Percentiles rank a stretch among this genome's conserved stretches.
Conservation (phyloP, 441 rosid genomes). For the Pelargonium australe region DNA sequence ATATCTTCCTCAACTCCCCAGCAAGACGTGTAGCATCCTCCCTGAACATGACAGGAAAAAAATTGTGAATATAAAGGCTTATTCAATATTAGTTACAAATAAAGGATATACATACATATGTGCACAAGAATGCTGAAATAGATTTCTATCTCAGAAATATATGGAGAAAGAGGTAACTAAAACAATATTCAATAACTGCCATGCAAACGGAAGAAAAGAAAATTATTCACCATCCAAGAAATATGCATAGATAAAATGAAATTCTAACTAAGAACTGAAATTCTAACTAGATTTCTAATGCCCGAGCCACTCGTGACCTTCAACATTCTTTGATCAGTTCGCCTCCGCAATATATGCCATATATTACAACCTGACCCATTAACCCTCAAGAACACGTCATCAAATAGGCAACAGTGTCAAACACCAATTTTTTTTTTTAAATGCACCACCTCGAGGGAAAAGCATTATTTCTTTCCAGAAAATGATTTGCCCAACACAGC, state of each 20-base stretch:
- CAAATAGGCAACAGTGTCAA: neutral
- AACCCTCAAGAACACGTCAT: neutral
- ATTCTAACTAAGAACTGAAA: too few relatives aligned
- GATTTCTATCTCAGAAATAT: neutral
- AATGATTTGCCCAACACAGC: too few relatives aligned
- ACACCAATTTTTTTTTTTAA: neutral
- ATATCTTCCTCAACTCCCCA: constrained; percentile 69
- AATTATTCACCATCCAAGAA: too few relatives aligned
- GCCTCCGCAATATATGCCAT: too few relatives aligned
- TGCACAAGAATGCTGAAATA: neutral
- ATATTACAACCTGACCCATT: too few relatives aligned
- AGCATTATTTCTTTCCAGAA: too few relatives aligned
- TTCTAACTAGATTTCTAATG: too few relatives aligned
- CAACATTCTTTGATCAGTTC: too few relatives aligned
- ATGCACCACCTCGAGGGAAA: too few relatives aligned
- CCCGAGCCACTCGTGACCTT: too few relatives aligned
- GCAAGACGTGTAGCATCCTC: constrained; percentile 60
- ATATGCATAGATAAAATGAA: too few relatives aligned
- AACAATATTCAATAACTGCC: neutral
- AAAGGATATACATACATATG: neutral
- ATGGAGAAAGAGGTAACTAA: neutral
- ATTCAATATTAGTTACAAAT: neutral
- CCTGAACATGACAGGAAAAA: constrained; percentile 35
- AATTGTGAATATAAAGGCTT: neutral
- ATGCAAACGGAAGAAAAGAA: neutral